Evolutionary conservation across 192 early-diverging fungal genomes (phyloP).

Genomic region (Backusella morwellensis): DNA sequence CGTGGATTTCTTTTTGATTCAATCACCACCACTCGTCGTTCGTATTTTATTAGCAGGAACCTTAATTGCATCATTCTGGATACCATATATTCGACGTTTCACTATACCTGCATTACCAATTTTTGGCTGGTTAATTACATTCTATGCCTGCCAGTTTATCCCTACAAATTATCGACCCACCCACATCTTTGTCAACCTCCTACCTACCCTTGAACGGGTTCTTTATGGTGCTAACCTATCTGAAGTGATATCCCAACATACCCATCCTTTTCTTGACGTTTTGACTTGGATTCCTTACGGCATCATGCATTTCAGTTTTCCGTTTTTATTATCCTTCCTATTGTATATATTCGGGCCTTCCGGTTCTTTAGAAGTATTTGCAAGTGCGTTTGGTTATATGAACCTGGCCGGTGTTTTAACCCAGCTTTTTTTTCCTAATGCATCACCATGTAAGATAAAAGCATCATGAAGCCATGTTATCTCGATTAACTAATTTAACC

Average conservation of each 20-base stretch:
- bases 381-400: slow-evolving; percentile 61
- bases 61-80: slow-evolving; percentile 6
- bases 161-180: slow-evolving; percentile 45
- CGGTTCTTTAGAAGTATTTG: slow-evolving; percentile 49
- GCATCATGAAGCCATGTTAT: neutral
- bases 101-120: slow-evolving; percentile 49
- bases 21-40: slow-evolving; percentile 33
- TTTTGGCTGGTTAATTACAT: slow-evolving; percentile 51
- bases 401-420: slow-evolving; percentile 65
- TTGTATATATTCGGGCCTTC: slow-evolving; percentile 51
- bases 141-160: slow-evolving; percentile 53
- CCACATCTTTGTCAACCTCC: slow-evolving; percentile 59
- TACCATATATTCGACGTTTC: slow-evolving; percentile 46
- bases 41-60: slow-evolving; percentile 5
- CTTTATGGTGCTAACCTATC: slow-evolving; percentile 63
- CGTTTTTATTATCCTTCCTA: slow-evolving; percentile 47
- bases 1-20: slow-evolving; percentile 42
- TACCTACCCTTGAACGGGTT: slow-evolving; percentile 63
- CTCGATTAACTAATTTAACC: neutral
- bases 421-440: slow-evolving; percentile 61
- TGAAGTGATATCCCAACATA: slow-evolving; percentile 48
- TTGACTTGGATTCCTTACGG: slow-evolving; percentile 71
- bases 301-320: slow-evolving; percentile 64
- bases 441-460: slow-evolving; percentile 59
- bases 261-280: slow-evolving; percentile 52